Evolutionary conservation across 306 rosid species (phyloP), one percentile per base, ranked within the genome.

Genomic region (Biancaea sappan): DNA sequence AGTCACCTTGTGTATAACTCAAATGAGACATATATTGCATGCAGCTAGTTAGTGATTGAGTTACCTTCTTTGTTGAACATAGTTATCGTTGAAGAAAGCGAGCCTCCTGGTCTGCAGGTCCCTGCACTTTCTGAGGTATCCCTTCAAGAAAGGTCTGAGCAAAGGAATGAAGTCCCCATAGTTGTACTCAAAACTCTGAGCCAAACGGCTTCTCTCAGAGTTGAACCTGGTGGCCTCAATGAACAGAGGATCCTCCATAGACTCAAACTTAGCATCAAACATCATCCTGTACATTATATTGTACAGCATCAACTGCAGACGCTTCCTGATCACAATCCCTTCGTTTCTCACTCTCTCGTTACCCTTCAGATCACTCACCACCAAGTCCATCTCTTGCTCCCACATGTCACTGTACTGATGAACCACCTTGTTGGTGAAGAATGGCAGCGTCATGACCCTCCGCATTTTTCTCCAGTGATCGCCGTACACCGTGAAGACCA

Each of bases 381-480:
- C 98, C 78, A 69, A 51, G 25, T 87, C 91, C 92, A 92, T 90
- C 74, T 92, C 98, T 40, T 88, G 77, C 75, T 88, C 94, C 98
- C 98, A 92, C 94, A 84, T 90, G 32, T 52, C 65, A 77, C 98
- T 88, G 32, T 88, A 84, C 1, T 79, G 78, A 3, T 90, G 86
- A 35, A 92, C 94, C 28, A 90, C 98, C 79, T 88, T 92, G 84
- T 90, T 92, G 3, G 98, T 92, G 86, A 92, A 92, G 35, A 92
- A 90, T 0, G 98, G 92, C 15, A 90, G 64, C 0, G 96, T 88
- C 98, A 92, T 92, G 44, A 90, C 89, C 22, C 98, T 73, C 0
- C 96, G 87, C 96, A 92, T 92, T 67, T 90, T 92, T 34, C 96
- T 89, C 98, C 96, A 92, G 13, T 92, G 96, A 10, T 92, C 92